Evolutionary conservation across 768 basidiomycete genomes (phyloP).

Genomic region (Suillus hirtellus): DNA sequence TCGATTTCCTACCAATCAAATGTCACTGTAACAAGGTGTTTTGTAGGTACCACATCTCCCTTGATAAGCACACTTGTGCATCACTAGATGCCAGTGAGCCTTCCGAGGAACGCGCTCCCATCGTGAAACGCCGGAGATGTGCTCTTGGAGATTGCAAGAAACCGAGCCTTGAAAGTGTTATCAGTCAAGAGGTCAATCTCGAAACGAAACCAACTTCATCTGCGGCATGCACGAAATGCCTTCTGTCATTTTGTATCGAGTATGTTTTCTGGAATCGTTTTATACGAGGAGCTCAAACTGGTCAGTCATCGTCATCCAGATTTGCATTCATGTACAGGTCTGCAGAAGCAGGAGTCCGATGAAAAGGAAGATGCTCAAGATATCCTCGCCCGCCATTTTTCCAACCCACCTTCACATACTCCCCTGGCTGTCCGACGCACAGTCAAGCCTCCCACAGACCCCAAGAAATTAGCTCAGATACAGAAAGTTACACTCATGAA

Average conservation of each 20-base stretch:
- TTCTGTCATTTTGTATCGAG: constrained; percentile 63
- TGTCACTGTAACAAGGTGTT: constrained; percentile 62
- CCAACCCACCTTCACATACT: constrained; percentile 25
- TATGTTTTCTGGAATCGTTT: constrained; percentile 32
- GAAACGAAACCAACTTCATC: constrained; percentile 8
- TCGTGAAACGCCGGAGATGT: constrained; percentile 47
- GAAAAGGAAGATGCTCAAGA: constrained; percentile 52
- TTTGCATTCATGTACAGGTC: constrained; percentile 54
- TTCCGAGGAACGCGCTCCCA: constrained; percentile 9
- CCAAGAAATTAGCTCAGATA: constrained; percentile 53
- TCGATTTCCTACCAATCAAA: constrained; percentile 78
- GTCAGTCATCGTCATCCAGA: constrained; percentile 66
- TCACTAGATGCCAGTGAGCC: constrained; percentile 8
- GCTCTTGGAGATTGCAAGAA: constrained; percentile 52
- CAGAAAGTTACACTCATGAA: constrained; percentile 69
- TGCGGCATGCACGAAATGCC: constrained; percentile 53
- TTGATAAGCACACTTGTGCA: constrained; percentile 61
- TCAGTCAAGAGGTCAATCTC: constrained; percentile 22
- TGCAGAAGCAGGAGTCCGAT: constrained; percentile 16
- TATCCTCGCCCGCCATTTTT: constrained; percentile 56
- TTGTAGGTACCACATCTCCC: constrained; percentile 63
- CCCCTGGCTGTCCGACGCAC: constrained; percentile 29
- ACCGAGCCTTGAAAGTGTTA: constrained; percentile 48
- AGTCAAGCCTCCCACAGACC: constrained; percentile 44
- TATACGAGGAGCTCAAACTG: constrained; percentile 10